Base-by-base conservation (phyloP, 257 asterid species). In the Solanum sejunctum region DNA sequence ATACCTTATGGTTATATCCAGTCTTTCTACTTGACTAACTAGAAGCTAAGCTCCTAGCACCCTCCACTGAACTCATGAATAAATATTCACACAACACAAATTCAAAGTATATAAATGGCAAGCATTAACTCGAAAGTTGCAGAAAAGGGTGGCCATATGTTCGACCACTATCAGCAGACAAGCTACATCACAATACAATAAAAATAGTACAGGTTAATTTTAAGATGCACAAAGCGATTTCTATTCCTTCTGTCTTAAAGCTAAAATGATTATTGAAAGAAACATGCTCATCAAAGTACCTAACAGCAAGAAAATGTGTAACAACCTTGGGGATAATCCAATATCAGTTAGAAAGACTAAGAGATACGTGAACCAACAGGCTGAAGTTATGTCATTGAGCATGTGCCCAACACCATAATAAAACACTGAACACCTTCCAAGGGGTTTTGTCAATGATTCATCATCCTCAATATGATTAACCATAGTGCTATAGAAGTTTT, bases 331-430 rank as follows among this genome's bases (percentile, higher is more conserved):
- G 55, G 97, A 90, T 82, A 96, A 87, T 54, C 99, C 98, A 45
- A 96, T 93, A 73, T 94, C 97, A 6, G 95, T 94, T 91, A 96
- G 85, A 89, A 96, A 96, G 67, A 96, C 95, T 75, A 96, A 86
- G 89, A 96, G 98, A 90, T 96, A 96, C 10, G 98, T 93, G 86
- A 96, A 96, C 99, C 99, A 96, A 85, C 99, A 94, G 23, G 98
- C 96, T 18, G 98, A 92, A 81, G 99, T 96, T 86, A 69, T 69
- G 90, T 96, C 99, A 85, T 96, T 96, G 79, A 96, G 89, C 98
- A 96, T 94, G 83, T 94, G 99, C 9, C 99, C 99, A 70, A 94
- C 93, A 49, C 98, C 99, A 60, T 94, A 96, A 83, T 91, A 92
- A 84, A 91, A 81, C 61, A 94, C 90, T 8, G 94, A 91, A 56